phyloP scores from a whole-genome alignment of 2,329 filamentous ascomycete genomes.

The Dothidotthia symphoricarpi region DNA sequence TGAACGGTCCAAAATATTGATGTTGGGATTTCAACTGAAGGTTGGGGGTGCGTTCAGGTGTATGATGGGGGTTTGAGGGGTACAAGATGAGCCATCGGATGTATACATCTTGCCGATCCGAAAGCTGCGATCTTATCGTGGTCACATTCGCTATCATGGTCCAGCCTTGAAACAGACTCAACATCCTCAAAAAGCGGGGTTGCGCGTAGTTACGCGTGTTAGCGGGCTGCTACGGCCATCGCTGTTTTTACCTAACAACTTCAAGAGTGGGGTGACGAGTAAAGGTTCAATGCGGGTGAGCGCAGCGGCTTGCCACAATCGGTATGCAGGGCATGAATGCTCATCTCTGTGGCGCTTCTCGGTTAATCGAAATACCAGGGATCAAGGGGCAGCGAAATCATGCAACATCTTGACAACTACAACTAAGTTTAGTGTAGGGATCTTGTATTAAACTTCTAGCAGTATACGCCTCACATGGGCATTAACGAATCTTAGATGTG shows the following conservation, averaged over 20 bases:
- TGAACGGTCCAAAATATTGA: constrained; percentile 5
- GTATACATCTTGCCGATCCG: constrained; percentile 7
- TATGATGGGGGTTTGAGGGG: constrained; percentile 27
- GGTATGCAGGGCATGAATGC: too few relatives aligned
- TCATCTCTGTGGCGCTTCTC: too few relatives aligned
- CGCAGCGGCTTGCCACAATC: too few relatives aligned
- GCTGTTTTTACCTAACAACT: constrained; percentile 1
- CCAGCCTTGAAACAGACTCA: constrained; percentile 9
- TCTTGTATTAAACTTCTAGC: too few relatives aligned
- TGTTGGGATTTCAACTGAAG: constrained; percentile 21
- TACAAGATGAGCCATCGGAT: neutral
- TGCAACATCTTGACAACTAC: too few relatives aligned
- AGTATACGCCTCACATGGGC: too few relatives aligned
- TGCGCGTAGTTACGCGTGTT: constrained; percentile 10
- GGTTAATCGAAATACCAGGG: too few relatives aligned
- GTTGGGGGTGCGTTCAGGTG: constrained; percentile 26
- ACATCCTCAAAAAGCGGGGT: constrained; percentile 18
- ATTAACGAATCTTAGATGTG: too few relatives aligned
- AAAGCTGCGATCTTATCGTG: constrained; percentile 14
- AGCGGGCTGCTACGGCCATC: too few relatives aligned
- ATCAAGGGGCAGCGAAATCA: too few relatives aligned
- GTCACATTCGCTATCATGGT: constrained; percentile 16
- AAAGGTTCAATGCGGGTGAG: too few relatives aligned
- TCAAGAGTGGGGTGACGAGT: constrained; percentile 25
- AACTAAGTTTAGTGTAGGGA: too few relatives aligned